phyloP scores from a whole-genome alignment of 75 land plant species.

The Picea glauca region DNA sequence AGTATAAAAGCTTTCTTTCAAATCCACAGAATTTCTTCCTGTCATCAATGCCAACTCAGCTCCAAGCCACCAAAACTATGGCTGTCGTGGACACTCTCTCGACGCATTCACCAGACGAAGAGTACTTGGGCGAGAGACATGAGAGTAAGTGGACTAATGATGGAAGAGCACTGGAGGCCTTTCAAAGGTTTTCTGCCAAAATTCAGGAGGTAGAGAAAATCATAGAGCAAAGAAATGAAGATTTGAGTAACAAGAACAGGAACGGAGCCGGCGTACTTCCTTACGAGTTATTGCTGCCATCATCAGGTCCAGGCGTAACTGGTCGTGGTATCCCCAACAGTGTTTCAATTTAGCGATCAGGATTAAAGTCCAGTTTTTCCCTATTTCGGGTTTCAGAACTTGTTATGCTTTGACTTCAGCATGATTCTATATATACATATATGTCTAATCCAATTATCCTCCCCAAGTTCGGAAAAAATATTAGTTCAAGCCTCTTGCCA shows the following conservation, averaged over 20 bases:
- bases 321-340: constrained; percentile 83
- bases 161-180: constrained; percentile 32
- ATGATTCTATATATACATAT: no score
- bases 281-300: constrained; percentile 66
- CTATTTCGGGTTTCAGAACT: no score
- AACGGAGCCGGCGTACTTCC: constrained; percentile 81
- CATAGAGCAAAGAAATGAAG: constrained; percentile 55
- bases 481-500: no score
- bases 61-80: constrained; percentile 76
- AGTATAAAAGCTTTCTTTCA: constrained; percentile 45
- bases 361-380: neutral
- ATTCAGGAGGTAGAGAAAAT: constrained; percentile 38
- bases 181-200: constrained; percentile 42
- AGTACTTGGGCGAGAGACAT: constrained; percentile 72
- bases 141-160: constrained; percentile 49
- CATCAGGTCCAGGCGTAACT: constrained; percentile 80
- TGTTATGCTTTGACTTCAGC: no score
- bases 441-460: no score
- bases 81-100: constrained; percentile 87
- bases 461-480: no score
- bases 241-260: constrained; percentile 45
- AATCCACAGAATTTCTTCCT: constrained; percentile 80
- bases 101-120: constrained; percentile 91
- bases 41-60: constrained; percentile 51
- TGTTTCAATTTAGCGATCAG: constrained; percentile 50